Evolutionary conservation across 2,329 filamentous ascomycete genomes (phyloP).

Genomic region (Fonsecaea monophora): DNA sequence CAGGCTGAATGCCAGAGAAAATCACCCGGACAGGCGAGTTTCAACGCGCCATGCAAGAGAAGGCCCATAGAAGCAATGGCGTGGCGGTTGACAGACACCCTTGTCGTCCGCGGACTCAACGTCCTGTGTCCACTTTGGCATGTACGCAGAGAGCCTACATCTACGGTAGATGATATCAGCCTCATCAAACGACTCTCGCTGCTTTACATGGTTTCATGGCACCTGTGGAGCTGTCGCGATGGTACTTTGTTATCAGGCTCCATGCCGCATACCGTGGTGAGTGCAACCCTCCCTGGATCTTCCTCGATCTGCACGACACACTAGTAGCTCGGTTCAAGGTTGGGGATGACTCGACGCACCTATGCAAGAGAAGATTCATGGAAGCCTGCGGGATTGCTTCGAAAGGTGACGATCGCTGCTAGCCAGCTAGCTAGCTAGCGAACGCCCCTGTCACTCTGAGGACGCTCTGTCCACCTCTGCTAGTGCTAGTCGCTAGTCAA

Average conservation of each 20-base stretch:
- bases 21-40: constrained; percentile 19
- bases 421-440: no score
- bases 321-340: background rate
- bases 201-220: constrained; percentile 15
- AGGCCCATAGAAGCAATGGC: constrained; percentile 16
- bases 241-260: background rate
- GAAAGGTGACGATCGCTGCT: background rate
- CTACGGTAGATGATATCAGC: background rate
- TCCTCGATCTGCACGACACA: background rate
- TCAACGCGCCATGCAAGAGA: constrained; percentile 15
- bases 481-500: background rate
- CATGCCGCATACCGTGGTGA: background rate
- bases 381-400: constrained; percentile 20
- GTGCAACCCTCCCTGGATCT: background rate
- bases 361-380: constrained; percentile 20
- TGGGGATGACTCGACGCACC: background rate
- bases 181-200: constrained; percentile 1
- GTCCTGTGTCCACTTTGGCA: background rate
- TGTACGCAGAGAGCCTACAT: no score
- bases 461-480: background rate
- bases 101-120: background rate
- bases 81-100: background rate
- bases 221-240: constrained; percentile 4
- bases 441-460: background rate
- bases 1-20: constrained; percentile 9